phyloP scores from a whole-genome alignment of 768 basidiomycete species.

The Serendipita sp. region DNA sequence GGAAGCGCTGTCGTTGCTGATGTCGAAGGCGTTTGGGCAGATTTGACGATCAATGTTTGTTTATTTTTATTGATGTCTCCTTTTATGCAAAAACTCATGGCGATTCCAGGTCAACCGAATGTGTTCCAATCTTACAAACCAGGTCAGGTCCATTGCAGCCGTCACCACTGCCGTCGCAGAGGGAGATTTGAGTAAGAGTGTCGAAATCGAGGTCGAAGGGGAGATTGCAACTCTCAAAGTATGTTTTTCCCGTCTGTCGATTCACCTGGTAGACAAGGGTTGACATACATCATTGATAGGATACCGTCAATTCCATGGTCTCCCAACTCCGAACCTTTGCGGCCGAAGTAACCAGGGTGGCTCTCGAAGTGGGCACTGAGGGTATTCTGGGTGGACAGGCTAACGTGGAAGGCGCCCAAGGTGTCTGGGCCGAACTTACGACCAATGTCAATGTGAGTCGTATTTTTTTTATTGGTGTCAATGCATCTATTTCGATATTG shows the following conservation, averaged over 20 bases:
- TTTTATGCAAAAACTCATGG: too few species aligned
- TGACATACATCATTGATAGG: slow-evolving; percentile 12
- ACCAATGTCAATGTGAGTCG: slow-evolving; percentile 68
- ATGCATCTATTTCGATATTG: neutral
- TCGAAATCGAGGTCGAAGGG: slow-evolving; percentile 39
- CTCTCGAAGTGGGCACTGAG: slow-evolving; percentile 79
- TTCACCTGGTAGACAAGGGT: neutral
- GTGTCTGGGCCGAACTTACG: slow-evolving; percentile 53
- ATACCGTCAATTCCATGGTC: slow-evolving; percentile 89
- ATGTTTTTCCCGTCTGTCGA: neutral
- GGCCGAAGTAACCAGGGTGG: slow-evolving; percentile 50
- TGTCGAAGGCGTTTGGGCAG: slow-evolving; percentile 83
- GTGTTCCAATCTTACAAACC: slow-evolving; percentile 13
- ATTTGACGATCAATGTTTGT: slow-evolving; percentile 32
- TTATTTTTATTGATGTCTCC: neutral
- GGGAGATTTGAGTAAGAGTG: slow-evolving; percentile 24
- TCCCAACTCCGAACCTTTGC: slow-evolving; percentile 78
- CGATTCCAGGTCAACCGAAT: slow-evolving; percentile 12
- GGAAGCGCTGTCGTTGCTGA: slow-evolving; percentile 79
- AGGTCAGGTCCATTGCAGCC: slow-evolving; percentile 15
- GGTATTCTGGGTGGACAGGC: slow-evolving; percentile 87
- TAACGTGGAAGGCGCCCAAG: slow-evolving; percentile 45
- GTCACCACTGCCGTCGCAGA: slow-evolving; percentile 18
- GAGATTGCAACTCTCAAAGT: slow-evolving; percentile 71
- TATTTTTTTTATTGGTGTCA: neutral